These are phyloP conservation scores for Monilinia polystroma DNA, from an alignment of 2,329 filamentous ascomycete genomes.

Conservation along the genomic window DNA sequence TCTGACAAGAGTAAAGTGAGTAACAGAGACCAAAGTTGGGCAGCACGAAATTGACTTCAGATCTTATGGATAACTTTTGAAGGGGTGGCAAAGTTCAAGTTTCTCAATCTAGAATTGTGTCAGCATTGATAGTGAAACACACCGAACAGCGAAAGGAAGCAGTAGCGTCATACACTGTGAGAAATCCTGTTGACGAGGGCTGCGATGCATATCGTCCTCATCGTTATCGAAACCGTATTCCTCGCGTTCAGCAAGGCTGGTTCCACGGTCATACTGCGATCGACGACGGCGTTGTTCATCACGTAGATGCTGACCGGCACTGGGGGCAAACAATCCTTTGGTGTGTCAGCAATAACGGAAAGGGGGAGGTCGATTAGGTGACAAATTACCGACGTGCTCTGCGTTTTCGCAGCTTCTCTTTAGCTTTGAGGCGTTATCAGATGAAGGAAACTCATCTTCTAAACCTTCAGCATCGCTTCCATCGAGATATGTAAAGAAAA, in stretches of 20 bases:
- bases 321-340: conserved; percentile 75
- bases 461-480: conserved; percentile 63
- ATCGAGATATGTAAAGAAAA: conserved; percentile 54
- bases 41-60: conserved; percentile 18
- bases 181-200: conserved; percentile 24
- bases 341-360: conserved; percentile 22
- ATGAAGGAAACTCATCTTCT: conserved; percentile 72
- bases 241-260: conserved; percentile 58
- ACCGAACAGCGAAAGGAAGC: background rate
- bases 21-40: conserved; percentile 10
- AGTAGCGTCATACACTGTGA: conserved; percentile 26
- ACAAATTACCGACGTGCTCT: conserved; percentile 69
- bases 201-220: conserved; percentile 21
- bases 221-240: conserved; percentile 33
- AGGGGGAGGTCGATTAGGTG: background rate
- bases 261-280: conserved; percentile 81
- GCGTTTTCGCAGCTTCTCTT: conserved; percentile 85
- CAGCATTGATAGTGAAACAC: background rate
- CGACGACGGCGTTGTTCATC: conserved; percentile 70
- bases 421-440: conserved; percentile 85
- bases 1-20: conserved; percentile 10
- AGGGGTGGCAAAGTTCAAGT: background rate
- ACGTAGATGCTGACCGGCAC: conserved; percentile 68
- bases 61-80: conserved; percentile 18
- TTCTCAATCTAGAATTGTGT: conserved; percentile 18